Conservation (phyloP, 805 yeast genomes). For the Teunomyces kruisii region DNA sequence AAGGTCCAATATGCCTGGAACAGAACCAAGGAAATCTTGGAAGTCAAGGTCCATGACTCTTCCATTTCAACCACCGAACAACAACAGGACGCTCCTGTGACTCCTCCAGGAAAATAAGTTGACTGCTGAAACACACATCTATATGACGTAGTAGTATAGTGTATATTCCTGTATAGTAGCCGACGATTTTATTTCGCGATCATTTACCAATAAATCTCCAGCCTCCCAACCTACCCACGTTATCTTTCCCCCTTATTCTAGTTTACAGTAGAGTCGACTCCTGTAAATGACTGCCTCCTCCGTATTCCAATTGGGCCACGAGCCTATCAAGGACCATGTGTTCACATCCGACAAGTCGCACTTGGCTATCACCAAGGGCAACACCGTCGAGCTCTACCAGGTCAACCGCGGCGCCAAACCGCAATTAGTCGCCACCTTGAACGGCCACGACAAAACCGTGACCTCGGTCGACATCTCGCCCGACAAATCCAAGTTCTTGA, state of each 20-base stretch:
- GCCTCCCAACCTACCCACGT: not conserved
- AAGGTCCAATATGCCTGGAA: conserved; percentile 39
- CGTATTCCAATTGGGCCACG: conserved; percentile 68
- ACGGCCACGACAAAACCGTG: conserved; percentile 89
- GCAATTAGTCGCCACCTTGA: conserved; percentile 59
- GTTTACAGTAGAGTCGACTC: conserved; percentile 28
- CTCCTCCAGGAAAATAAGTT: too few relatives aligned
- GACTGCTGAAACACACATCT: too few relatives aligned
- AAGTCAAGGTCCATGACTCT: conserved; percentile 18
- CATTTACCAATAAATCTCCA: not conserved
- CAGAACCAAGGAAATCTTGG: conserved; percentile 30
- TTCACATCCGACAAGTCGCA: conserved; percentile 64
- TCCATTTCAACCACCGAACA: not conserved
- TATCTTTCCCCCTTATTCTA: not conserved
- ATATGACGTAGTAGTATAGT: too few relatives aligned
- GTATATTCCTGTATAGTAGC: too few relatives aligned
- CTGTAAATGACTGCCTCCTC: conserved; percentile 33
- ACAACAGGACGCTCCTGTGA: too few relatives aligned
- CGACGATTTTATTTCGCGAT: too few relatives aligned
- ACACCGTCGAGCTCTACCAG: conserved; percentile 70
- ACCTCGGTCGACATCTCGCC: conserved; percentile 91
- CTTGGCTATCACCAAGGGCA: conserved; percentile 82
- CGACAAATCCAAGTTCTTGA: conserved; percentile 81
- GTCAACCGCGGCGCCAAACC: conserved; percentile 52
- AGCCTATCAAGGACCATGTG: conserved; percentile 89